Evolutionary conservation across 345 rosid species (phyloP), one percentile per base, ranked within the genome.

Genomic region (Erucastrum elatum): DNA sequence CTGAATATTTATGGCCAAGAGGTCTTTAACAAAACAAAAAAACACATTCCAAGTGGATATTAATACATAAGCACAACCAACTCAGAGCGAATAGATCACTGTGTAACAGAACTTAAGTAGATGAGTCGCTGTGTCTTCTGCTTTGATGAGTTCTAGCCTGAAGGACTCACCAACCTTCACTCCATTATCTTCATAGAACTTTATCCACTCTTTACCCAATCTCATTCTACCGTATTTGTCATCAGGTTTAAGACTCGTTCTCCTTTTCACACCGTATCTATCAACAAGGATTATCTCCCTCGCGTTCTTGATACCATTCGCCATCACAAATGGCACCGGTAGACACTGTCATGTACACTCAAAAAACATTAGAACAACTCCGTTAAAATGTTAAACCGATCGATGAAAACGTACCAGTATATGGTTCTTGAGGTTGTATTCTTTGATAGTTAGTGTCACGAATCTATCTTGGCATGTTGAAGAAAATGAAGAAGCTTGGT

Each of bases 151-250:
- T 27, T 27, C 30, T 27, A 27, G 30, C 30, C 30, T 1, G 30
- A 27, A 27, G 30, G 30, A 27, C 30, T 27, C 30, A 27, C 30
- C 30, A 27, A 2, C 30, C 30, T 27, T 27, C 30, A 27, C 30
- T 27, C 30, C 30, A 27, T 27, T 27, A 27, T 1, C 30, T 27
- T 27, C 2, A 2, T 2, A 27, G 30, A 27, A 27, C 15, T 59
- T 33, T 67, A 6, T 41, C 67, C 79, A 68, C 34, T 12, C 79
- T 59, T 41, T 75, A 59, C 79, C 73, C 41, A 75, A 0, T 58
- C 73, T 58, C 61, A 29, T 6, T 41, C 4, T 67, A 59, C 73
- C 79, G 11, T 16, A 2, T n/a, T n/a, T 16, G 67, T 67, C 6
- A 0, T 15, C 9, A 0, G 49, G 73, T 59, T 58, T 58, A 16